A percentile compares a stretch with the other conserved stretches of the same genome.
These are phyloP conservation scores for Auricularia sp. DNA, from an alignment of 768 basidiomycete genomes.

Conservation along the genomic window DNA sequence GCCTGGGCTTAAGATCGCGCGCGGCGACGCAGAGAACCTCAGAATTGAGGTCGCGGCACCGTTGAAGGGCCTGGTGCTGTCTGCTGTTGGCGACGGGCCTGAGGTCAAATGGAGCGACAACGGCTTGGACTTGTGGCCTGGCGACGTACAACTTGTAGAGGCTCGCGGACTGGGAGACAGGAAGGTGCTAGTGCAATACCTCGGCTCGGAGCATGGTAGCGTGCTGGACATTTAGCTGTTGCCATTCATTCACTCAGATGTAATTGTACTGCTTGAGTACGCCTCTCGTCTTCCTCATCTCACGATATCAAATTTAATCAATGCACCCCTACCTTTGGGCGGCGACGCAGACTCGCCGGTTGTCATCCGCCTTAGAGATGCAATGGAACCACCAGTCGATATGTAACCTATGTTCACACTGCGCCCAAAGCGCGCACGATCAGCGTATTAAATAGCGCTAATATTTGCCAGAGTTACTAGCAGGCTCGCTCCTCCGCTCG, in stretches of 20 bases:
- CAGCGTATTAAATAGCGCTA: not conserved
- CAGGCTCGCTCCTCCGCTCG: not conserved
- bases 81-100: constrained; percentile 12
- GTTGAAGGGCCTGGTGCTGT: constrained; percentile 16
- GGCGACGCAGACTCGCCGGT: no score
- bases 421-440: no score
- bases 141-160: constrained; percentile 10
- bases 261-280: no score
- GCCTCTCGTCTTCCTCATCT: no score
- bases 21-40: constrained; percentile 8
- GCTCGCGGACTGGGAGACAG: constrained; percentile 9
- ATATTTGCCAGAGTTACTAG: not conserved
- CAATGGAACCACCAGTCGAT: no score
- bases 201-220: constrained; percentile 10
- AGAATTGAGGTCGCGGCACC: constrained; percentile 11
- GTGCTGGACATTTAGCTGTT: not conserved
- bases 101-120: constrained; percentile 22
- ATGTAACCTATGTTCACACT: no score
- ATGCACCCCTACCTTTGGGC: no score
- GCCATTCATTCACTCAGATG: no score
- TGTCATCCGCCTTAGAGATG: no score
- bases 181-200: constrained; percentile 10
- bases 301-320: no score
- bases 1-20: constrained; percentile 12
- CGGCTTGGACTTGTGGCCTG: constrained; percentile 17